phyloP scores from a whole-genome alignment of 2,329 filamentous ascomycete species.

The Beauveria pseudobassiana region DNA sequence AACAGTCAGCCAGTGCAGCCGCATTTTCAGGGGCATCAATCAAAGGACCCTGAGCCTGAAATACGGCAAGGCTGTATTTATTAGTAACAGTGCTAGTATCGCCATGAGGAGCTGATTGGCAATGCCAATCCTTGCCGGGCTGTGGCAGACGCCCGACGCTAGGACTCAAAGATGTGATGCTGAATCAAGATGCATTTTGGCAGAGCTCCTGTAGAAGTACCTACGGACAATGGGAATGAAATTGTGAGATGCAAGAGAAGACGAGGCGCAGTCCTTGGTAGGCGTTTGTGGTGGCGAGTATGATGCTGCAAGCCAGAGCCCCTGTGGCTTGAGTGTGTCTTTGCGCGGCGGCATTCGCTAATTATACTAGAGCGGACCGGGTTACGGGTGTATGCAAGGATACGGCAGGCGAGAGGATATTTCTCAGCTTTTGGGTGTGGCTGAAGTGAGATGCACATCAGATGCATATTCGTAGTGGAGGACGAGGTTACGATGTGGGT shows the following conservation, averaged over 20 bases:
- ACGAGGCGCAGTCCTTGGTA: background rate
- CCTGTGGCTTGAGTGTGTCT: background rate
- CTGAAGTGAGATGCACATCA: constrained; percentile 9
- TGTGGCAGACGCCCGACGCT: background rate
- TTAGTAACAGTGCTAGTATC: too few species aligned
- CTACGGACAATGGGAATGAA: background rate
- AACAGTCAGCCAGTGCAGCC: background rate
- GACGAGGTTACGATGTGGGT: background rate
- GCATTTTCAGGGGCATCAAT: background rate
- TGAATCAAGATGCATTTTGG: background rate
- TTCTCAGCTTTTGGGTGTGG: background rate
- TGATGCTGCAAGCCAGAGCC: background rate
- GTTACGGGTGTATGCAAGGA: background rate
- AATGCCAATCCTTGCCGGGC: background rate
- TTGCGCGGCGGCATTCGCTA: background rate
- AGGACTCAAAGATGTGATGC: background rate
- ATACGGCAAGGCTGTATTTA: too few species aligned
- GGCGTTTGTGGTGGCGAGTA: background rate
- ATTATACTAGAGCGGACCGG: background rate
- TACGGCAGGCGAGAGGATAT: background rate
- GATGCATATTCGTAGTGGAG: background rate
- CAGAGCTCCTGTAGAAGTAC: background rate
- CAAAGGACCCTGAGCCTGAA: too few species aligned
- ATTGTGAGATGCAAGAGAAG: background rate
- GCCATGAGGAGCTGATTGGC: too few species aligned